A percentile compares a stretch with the other conserved stretches of the same genome.
phyloP scores from a whole-genome alignment of 1,139 yeast genomes.

The Lipomyces yarrowii region DNA sequence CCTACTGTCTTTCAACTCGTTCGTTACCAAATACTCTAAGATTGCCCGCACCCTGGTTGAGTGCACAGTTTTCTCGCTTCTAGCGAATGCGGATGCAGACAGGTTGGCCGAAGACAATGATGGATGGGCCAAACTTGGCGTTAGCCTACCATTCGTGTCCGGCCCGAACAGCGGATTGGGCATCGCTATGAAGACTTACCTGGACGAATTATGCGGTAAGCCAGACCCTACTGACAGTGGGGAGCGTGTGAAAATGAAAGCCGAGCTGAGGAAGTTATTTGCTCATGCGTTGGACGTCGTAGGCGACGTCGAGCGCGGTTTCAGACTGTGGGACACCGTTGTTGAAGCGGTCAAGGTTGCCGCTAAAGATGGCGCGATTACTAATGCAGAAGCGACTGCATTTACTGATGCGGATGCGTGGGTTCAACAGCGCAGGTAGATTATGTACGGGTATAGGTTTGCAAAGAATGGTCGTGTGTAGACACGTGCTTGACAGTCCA shows the following conservation, averaged over 20 bases:
- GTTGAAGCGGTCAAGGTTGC: slow-evolving; percentile 25
- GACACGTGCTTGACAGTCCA: not conserved
- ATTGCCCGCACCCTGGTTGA: slow-evolving; percentile 61
- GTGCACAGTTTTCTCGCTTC: slow-evolving; percentile 54
- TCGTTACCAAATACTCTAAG: slow-evolving; percentile 56
- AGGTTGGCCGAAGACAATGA: slow-evolving; percentile 40
- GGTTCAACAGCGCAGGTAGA: slow-evolving; percentile 23
- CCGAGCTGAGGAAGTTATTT: slow-evolving; percentile 36
- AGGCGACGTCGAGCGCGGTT: slow-evolving; percentile 50
- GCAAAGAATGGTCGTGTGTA: not conserved
- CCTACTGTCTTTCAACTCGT: slow-evolving; percentile 67
- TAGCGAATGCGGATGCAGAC: slow-evolving; percentile 57
- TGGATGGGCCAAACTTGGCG: slow-evolving; percentile 38
- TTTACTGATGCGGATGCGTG: slow-evolving; percentile 26
- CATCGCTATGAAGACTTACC: slow-evolving; percentile 44
- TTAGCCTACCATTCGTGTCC: slow-evolving; percentile 62
- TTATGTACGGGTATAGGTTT: not conserved
- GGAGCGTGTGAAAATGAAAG: slow-evolving; percentile 17
- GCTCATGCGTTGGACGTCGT: slow-evolving; percentile 42
- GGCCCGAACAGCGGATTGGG: slow-evolving; percentile 49
- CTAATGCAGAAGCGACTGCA: slow-evolving; percentile 9
- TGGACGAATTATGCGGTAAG: slow-evolving; percentile 40
- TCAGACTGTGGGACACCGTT: slow-evolving; percentile 45
- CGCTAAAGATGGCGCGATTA: slow-evolving; percentile 17
- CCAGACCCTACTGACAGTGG: slow-evolving; percentile 21